Base-by-base conservation (phyloP, 192 early-diverging fungal species). In the Geosiphon pyriformis region DNA sequence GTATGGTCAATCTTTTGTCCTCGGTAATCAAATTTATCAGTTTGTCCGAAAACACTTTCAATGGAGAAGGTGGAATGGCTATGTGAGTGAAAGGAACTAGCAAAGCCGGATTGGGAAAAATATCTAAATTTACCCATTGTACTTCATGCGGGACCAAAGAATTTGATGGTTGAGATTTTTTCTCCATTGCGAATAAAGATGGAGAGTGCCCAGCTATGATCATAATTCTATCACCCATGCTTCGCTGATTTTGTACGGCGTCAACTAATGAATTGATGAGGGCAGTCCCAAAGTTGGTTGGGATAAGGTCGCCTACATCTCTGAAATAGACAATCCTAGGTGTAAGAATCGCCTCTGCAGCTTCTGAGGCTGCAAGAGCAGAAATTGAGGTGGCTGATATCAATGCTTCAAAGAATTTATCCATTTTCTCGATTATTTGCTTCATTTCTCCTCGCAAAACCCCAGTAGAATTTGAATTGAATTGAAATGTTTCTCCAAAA, bases 281-380 rank as follows among this genome's bases (percentile, higher is more conserved):
- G 0, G 73, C 50, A 2, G 61, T 23, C 3, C 72, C 72, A 61
- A 80, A 70, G 4, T 62, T 59, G 8, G 77, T 72, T 31, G 71
- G 71, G 49, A 80, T 74, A 17, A 78, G 59, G 31, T 82, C 76
- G 12, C 73, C 73, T 63, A 76, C 73, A 58, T 84, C 82, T 22
- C 76, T 69, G 20, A 84, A 59, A 34, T 79, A 84, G 7, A 84
- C 47, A 23, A 84, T 71, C 50, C 76, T 78, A 22, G 77, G 75
- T 4, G 55, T 6, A 22, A 58, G 37, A 12, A 54, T 54, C 50
- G 18, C 4, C 4, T 65, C 31, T 11, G 37, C 8, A 1, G 58
- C 17, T 2, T 25, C 32, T 4, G 33, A 31, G 17, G 32, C 32
- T 15, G 23, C 26, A 1, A 35, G 26, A 49, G 59, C 30, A 10